Evolutionary conservation across 1,284 basidiomycete genomes (phyloP).

Genomic region (Mycosarcoma mackinlayi): DNA sequence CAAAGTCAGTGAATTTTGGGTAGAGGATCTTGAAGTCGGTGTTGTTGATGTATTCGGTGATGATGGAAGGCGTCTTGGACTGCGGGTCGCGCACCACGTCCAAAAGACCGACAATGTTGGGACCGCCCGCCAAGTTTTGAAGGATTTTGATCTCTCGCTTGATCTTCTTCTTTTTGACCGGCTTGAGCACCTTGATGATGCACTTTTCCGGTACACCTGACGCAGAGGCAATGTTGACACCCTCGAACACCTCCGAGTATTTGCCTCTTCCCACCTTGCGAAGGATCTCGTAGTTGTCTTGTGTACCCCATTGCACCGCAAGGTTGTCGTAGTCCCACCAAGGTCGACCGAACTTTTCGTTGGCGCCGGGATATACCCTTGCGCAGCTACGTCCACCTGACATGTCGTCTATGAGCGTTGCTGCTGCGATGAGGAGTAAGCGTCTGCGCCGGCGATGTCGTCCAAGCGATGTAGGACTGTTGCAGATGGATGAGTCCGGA

Average conservation of each 20-base stretch:
- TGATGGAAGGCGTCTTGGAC: conserved; percentile 95
- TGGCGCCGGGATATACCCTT: conserved; percentile 73
- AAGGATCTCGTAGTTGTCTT: conserved; percentile 98
- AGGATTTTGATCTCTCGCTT: conserved; percentile 99
- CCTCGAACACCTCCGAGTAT: conserved; percentile 83
- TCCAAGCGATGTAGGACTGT: not conserved
- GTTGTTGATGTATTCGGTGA: conserved; percentile 99
- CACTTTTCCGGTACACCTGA: conserved; percentile 81
- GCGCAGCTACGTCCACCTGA: conserved; percentile 64
- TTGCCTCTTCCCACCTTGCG: conserved; percentile 96
- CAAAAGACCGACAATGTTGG: conserved; percentile 84
- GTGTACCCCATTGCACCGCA: conserved; percentile 70
- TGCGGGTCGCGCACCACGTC: conserved; percentile 91
- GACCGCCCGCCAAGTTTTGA: conserved; percentile 94
- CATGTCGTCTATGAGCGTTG: conserved; percentile 19
- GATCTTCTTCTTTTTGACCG: conserved; percentile 99
- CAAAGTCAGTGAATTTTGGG: conserved; percentile 91
- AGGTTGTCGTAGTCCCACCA: conserved; percentile 75
- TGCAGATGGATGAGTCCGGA: too few relatives aligned
- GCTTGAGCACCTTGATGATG: conserved; percentile 98
- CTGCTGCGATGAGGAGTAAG: too few relatives aligned
- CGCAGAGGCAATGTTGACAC: conserved; percentile 85
- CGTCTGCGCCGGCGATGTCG: too few relatives aligned
- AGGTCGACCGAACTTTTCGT: conserved; percentile 73
- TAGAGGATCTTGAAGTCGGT: conserved; percentile 98